phyloP scores from a whole-genome alignment of 495 filamentous ascomycete species.

The Penicillium malachiteum region DNA sequence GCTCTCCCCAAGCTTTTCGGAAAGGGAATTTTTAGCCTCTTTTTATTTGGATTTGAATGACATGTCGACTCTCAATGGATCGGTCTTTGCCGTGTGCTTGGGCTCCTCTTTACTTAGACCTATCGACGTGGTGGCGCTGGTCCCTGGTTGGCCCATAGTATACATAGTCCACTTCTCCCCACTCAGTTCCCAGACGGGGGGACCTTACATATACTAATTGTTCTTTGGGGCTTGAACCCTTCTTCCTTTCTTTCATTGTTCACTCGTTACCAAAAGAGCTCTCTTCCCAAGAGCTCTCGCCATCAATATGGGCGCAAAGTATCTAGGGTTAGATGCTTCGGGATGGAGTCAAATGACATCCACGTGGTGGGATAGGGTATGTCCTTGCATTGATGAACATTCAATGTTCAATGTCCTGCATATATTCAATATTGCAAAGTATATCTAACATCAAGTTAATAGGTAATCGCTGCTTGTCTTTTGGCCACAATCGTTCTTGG shows the following conservation, averaged over 20 bases:
- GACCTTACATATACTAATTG: background rate
- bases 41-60: background rate
- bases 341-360: conserved; percentile 5
- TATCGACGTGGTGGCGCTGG: background rate
- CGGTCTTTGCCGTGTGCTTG: background rate
- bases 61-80: background rate
- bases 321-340: background rate
- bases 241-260: conserved; percentile 1
- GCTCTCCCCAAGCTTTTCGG: background rate
- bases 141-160: background rate
- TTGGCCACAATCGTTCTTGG: background rate
- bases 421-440: no score
- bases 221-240: background rate
- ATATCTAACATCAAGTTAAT: background rate
- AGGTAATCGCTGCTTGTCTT: background rate
- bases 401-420: background rate
- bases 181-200: background rate
- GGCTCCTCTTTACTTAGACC: background rate
- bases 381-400: background rate
- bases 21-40: background rate
- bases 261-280: background rate
- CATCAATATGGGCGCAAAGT: background rate
- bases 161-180: conserved; percentile 1
- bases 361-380: conserved; percentile 4
- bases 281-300: background rate